Conservation (phyloP, 208 protist species). For the Leishmania gerbilli region DNA sequence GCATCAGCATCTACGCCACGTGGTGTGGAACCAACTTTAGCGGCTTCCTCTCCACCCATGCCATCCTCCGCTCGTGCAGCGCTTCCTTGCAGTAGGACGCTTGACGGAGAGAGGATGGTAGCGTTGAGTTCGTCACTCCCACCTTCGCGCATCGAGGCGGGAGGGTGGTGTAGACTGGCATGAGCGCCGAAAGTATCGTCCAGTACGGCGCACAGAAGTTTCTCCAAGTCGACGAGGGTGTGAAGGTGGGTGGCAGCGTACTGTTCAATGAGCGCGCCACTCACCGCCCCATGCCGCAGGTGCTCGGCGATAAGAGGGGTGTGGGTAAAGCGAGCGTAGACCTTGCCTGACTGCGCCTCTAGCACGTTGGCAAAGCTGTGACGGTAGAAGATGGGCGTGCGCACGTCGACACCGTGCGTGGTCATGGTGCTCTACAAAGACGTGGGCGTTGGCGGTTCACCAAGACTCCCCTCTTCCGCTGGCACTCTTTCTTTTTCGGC, state of each 20-base stretch:
- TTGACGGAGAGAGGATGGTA: not conserved
- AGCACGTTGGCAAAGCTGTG: conserved; percentile 53
- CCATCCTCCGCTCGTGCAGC: not conserved
- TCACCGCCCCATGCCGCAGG: conserved; percentile 29
- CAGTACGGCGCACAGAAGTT: conserved; percentile 26
- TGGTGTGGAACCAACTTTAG: not conserved
- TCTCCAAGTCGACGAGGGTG: conserved; percentile 38
- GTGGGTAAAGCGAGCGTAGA: conserved; percentile 49
- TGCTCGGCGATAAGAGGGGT: conserved; percentile 38
- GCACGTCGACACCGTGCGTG: conserved; percentile 34
- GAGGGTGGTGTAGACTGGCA: not conserved
- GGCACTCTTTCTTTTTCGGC: not conserved
- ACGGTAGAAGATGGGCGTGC: conserved; percentile 44
- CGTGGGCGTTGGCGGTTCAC: not conserved
- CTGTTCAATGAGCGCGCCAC: conserved; percentile 40
- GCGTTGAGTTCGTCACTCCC: not conserved
- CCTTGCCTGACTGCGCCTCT: conserved; percentile 37
- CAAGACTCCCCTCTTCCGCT: not conserved
- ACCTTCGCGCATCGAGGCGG: not conserved
- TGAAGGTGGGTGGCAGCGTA: conserved; percentile 27
- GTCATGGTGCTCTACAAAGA: conserved; percentile 2
- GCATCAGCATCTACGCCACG: not conserved
- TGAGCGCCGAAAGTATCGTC: not conserved
- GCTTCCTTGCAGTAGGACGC: not conserved
- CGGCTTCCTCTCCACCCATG: not conserved